phyloP scores from a whole-genome alignment of 225 moss, liverwort and hornwort species.

The Polytrichum commune region DNA sequence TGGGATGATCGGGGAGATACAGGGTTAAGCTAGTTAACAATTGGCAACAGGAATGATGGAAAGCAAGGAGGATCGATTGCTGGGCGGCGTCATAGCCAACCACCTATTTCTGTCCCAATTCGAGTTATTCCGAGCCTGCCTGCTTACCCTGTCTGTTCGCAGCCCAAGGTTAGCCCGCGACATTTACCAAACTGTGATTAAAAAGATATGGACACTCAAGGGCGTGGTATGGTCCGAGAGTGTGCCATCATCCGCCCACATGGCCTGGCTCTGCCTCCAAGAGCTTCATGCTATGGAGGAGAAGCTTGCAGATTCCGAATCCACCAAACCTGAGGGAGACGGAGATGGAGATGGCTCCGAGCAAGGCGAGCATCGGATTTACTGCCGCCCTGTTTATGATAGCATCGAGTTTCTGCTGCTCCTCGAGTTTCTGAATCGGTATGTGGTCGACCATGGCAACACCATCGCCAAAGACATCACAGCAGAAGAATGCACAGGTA shows the following conservation, averaged over 20 bases:
- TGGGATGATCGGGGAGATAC: conserved; percentile 18
- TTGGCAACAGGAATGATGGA: conserved; percentile 48
- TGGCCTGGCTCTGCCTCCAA: conserved; percentile 91
- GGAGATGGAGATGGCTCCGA: conserved; percentile 12
- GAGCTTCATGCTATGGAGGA: conserved; percentile 74
- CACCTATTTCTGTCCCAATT: conserved; percentile 87
- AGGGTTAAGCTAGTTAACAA: background rate
- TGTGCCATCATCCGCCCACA: conserved; percentile 87
- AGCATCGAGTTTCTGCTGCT: conserved; percentile 83
- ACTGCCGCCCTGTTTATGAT: conserved; percentile 66
- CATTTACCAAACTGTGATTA: conserved; percentile 69
- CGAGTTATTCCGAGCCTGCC: conserved; percentile 88
- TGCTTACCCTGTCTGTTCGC: conserved; percentile 63
- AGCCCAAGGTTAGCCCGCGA: conserved; percentile 64
- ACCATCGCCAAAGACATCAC: conserved; percentile 12
- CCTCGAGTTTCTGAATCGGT: conserved; percentile 61
- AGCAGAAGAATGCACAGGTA: conserved; percentile 28
- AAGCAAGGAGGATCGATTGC: conserved; percentile 70
- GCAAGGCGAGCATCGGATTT: conserved; percentile 33
- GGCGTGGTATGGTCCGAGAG: conserved; percentile 85
- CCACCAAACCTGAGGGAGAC: conserved; percentile 25
- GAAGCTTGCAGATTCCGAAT: conserved; percentile 36
- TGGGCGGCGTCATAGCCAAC: conserved; percentile 79
- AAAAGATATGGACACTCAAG: conserved; percentile 69
- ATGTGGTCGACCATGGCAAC: conserved; percentile 36